Evolutionary conservation across 1,139 yeast genomes (phyloP).

Genomic region (Taphrina populina): DNA sequence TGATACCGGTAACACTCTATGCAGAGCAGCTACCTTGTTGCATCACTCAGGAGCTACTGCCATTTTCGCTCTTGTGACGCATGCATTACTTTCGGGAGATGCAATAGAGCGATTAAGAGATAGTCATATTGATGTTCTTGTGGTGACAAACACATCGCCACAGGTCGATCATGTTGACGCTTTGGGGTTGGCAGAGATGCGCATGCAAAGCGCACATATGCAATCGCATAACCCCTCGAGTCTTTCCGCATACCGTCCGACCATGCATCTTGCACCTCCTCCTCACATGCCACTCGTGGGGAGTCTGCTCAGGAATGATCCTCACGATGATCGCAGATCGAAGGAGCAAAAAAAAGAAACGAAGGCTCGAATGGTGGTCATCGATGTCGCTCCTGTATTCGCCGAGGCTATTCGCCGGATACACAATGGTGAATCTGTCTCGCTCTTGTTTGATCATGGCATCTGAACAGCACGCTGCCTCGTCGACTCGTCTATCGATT

Average conservation of each 20-base stretch:
- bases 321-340: constrained; percentile 13
- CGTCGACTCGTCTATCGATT: too few relatives aligned
- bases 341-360: constrained; percentile 3
- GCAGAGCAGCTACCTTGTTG: constrained; percentile 90
- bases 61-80: constrained; percentile 94
- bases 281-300: constrained; percentile 1
- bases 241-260: constrained; percentile 13
- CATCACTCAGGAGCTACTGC: constrained; percentile 75
- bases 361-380: constrained; percentile 59
- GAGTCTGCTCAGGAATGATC: constrained; percentile 2
- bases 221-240: constrained; percentile 22
- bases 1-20: constrained; percentile 95
- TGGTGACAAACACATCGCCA: constrained; percentile 94
- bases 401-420: constrained; percentile 97
- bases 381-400: constrained; percentile 83
- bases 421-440: constrained; percentile 77
- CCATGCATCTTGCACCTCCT: neutral
- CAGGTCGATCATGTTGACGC: constrained; percentile 60
- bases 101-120: constrained; percentile 81
- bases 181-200: constrained; percentile 43
- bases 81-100: constrained; percentile 85
- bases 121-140: constrained; percentile 73
- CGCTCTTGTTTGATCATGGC: constrained; percentile 34
- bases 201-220: constrained; percentile 53
- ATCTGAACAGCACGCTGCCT: constrained; percentile 7